phyloP scores from a whole-genome alignment of 2,329 filamentous ascomycete species.

The Hymenoscyphus fructigenus region DNA sequence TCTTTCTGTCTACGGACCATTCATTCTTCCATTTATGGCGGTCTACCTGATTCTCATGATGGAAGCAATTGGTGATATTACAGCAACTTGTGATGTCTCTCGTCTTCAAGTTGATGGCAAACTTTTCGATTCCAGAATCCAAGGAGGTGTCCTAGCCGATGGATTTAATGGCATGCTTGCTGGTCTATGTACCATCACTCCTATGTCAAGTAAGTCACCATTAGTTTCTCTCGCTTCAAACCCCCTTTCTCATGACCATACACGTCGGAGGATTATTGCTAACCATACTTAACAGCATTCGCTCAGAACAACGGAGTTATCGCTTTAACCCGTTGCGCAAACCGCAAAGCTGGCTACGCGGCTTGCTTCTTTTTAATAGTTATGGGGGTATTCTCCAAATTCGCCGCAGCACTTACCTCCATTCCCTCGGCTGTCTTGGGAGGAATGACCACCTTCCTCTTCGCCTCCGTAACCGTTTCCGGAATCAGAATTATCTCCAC shows the following conservation, averaged over 20 bases:
- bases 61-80: slow-evolving; percentile 79
- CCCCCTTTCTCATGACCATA: neutral
- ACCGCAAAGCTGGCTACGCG: slow-evolving; percentile 76
- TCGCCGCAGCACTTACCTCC: slow-evolving; percentile 74
- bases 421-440: slow-evolving; percentile 68
- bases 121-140: slow-evolving; percentile 73
- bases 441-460: slow-evolving; percentile 79
- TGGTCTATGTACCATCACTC: slow-evolving; percentile 75
- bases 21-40: slow-evolving; percentile 70
- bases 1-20: slow-evolving; percentile 67
- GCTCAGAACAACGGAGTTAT: slow-evolving; percentile 87
- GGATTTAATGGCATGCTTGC: slow-evolving; percentile 74
- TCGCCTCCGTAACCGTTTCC: slow-evolving; percentile 72
- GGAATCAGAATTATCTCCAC: slow-evolving; percentile 74
- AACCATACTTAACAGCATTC: slow-evolving; percentile 54
- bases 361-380: slow-evolving; percentile 75
- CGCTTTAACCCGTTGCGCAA: slow-evolving; percentile 77
- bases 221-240: no score
- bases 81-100: slow-evolving; percentile 78
- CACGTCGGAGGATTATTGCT: neutral
- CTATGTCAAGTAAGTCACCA: slow-evolving; percentile 48
- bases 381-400: slow-evolving; percentile 82
- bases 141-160: slow-evolving; percentile 76
- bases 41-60: slow-evolving; percentile 73
- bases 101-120: slow-evolving; percentile 70